A percentile compares a stretch with the other conserved stretches of the same genome.
Conservation (phyloP, 805 yeast species). For the Clavispora carvajalis region DNA sequence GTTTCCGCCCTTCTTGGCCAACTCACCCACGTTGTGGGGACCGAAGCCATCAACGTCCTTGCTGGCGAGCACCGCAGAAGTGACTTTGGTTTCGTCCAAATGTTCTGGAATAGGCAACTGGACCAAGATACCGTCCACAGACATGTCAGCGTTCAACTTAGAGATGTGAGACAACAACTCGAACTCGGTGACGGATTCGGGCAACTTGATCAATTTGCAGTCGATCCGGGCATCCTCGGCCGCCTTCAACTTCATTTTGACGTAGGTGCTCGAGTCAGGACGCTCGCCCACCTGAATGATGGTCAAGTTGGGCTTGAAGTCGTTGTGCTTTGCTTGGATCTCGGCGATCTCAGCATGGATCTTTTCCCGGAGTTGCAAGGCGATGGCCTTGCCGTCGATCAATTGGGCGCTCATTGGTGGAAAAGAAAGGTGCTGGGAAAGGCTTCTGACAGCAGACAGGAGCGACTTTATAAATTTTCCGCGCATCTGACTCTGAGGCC, state of each 20-base stretch:
- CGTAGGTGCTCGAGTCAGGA: conserved; percentile 78
- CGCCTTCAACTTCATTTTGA: conserved; percentile 74
- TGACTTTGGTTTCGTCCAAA: conserved; percentile 60
- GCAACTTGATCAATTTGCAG: conserved; percentile 56
- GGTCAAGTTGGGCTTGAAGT: conserved; percentile 59
- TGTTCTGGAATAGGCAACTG: conserved; percentile 76
- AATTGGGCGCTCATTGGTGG: conserved; percentile 27
- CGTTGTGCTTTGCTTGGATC: conserved; percentile 41
- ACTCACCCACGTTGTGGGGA: conserved; percentile 70
- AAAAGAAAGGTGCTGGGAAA: neutral
- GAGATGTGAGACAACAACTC: conserved; percentile 51
- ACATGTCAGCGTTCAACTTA: conserved; percentile 50
- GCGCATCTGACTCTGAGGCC: conserved; percentile 5
- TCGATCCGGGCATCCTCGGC: conserved; percentile 64
- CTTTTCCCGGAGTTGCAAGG: conserved; percentile 32
- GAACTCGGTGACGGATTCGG: conserved; percentile 51
- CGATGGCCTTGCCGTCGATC: conserved; percentile 43
- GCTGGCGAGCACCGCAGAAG: conserved; percentile 57
- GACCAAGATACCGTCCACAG: conserved; percentile 68
- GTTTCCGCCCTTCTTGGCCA: conserved; percentile 65
- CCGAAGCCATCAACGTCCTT: conserved; percentile 87
- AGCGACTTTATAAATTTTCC: conserved; percentile 1
- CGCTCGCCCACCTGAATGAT: conserved; percentile 75
- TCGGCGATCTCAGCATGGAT: conserved; percentile 37
- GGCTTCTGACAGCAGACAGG: neutral